Evolutionary conservation across 2,329 filamentous ascomycete genomes (phyloP).

Genomic region (Calonectria crousiana): DNA sequence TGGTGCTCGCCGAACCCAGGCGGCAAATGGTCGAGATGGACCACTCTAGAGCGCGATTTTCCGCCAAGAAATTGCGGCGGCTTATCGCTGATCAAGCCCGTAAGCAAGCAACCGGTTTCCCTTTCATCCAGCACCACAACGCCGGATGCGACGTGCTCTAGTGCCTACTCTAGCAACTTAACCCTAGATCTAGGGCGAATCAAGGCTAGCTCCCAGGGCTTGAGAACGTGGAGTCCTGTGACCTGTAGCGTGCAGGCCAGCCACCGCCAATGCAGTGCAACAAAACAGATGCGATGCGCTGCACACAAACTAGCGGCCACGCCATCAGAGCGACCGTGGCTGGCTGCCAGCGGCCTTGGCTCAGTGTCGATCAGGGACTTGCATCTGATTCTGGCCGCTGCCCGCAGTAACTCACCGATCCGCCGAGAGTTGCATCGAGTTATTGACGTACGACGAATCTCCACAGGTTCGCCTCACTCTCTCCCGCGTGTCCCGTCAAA

Average conservation of each 20-base stretch:
- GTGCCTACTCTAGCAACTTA: neutral
- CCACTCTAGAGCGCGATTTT: conserved; percentile 25
- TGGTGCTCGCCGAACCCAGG: neutral
- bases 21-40: neutral
- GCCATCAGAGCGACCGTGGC: conserved; percentile 21
- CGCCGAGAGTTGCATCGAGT: conserved; percentile 36
- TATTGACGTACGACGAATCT: conserved; percentile 36
- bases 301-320: conserved; percentile 24
- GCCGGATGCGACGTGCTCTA: conserved; percentile 16
- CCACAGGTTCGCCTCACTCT: conserved; percentile 26
- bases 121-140: conserved; percentile 35
- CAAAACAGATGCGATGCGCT: conserved; percentile 23
- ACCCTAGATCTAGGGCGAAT: conserved; percentile 12
- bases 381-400: conserved; percentile 11
- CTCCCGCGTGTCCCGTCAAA: neutral
- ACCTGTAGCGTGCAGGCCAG: conserved; percentile 19
- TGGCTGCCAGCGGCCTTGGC: conserved; percentile 12
- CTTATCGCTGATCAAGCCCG: conserved; percentile 16
- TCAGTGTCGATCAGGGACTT: conserved; percentile 43
- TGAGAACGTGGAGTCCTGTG: conserved; percentile 18
- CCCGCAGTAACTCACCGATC: conserved; percentile 27
- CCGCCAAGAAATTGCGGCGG: conserved; percentile 16
- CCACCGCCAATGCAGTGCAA: conserved; percentile 21
- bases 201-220: conserved; percentile 9
- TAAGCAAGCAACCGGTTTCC: conserved; percentile 26